Percentiles rank a stretch among this genome's conserved stretches.
These are phyloP conservation scores for Cutaneotrichosporon sp. DNA, from an alignment of 1,284 basidiomycete genomes.

Conservation along the genomic window DNA sequence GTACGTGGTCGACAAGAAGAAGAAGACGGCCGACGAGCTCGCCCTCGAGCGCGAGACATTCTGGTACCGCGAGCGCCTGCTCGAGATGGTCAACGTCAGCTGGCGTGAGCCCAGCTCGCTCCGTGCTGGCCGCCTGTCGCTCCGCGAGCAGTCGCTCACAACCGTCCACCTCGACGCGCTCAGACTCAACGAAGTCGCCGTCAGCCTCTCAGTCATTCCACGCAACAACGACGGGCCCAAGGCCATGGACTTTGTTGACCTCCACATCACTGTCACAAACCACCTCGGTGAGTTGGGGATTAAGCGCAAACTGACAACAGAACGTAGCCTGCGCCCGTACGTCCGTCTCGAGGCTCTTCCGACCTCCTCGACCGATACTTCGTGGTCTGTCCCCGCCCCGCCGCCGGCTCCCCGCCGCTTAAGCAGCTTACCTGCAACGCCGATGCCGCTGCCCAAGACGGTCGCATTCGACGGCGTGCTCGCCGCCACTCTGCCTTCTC, in stretches of 20 bases:
- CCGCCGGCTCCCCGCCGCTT: constrained; percentile 22
- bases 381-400: constrained; percentile 31
- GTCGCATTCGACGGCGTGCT: constrained; percentile 68
- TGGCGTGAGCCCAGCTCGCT: constrained; percentile 85
- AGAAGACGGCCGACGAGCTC: constrained; percentile 63
- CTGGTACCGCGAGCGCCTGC: constrained; percentile 88
- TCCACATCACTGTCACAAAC: constrained; percentile 60
- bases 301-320: constrained; percentile 19
- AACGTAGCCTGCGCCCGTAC: constrained; percentile 31
- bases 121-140: constrained; percentile 69
- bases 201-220: constrained; percentile 52
- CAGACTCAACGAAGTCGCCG: constrained; percentile 63
- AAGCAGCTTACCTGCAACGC: constrained; percentile 48
- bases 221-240: constrained; percentile 54
- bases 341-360: constrained; percentile 46
- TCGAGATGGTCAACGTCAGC: constrained; percentile 64
- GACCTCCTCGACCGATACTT: constrained; percentile 30
- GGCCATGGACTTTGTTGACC: constrained; percentile 60
- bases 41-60: constrained; percentile 72
- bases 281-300: constrained; percentile 47
- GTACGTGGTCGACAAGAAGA: constrained; percentile 79
- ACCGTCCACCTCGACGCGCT: constrained; percentile 71
- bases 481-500: constrained; percentile 62
- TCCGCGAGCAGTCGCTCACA: constrained; percentile 73
- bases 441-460: constrained; percentile 59